A percentile compares a stretch with the other conserved stretches of the same genome.
phyloP scores from a whole-genome alignment of 768 basidiomycete genomes.

The Lactarius evosmus region DNA sequence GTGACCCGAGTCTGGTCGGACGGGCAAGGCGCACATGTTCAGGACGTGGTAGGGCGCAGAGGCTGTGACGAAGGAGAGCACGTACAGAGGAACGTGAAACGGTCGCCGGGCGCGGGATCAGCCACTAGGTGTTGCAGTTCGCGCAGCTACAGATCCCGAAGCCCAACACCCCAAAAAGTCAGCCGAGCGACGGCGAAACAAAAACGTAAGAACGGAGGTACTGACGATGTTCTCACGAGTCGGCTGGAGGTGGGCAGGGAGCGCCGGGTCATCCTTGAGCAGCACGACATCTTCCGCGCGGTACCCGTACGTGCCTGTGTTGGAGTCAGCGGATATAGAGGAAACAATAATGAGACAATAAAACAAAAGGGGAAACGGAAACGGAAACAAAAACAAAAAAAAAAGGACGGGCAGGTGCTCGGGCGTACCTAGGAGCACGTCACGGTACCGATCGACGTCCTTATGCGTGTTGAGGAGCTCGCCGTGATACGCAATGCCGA shows the following conservation, averaged over 20 bases:
- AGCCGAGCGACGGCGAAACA: not conserved
- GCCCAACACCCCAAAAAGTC: not conserved
- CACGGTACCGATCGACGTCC: constrained; percentile 24
- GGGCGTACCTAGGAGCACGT: constrained; percentile 15
- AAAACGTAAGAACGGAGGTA: not conserved
- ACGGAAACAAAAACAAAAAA: not conserved
- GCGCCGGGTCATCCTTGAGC: constrained; percentile 18
- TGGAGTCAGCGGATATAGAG: no score
- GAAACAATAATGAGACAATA: not conserved
- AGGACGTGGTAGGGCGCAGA: not conserved
- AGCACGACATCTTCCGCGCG: constrained; percentile 20
- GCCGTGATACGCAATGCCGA: constrained; percentile 27
- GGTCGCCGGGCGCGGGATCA: constrained; percentile 30
- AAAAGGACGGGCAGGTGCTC: not conserved
- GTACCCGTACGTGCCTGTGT: constrained; percentile 20
- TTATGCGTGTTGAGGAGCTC: constrained; percentile 26
- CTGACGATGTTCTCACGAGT: constrained; percentile 24
- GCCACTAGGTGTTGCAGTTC: constrained; percentile 26
- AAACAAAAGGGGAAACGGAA: not conserved
- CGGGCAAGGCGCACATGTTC: not conserved
- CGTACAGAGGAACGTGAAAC: constrained; percentile 32
- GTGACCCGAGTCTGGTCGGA: constrained; percentile 12
- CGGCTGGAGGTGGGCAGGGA: constrained; percentile 18
- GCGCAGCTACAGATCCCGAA: constrained; percentile 7
- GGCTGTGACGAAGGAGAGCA: not conserved